Base-by-base conservation (phyloP, 352 stramenopile species). In the Phytophthora brassicae region DNA sequence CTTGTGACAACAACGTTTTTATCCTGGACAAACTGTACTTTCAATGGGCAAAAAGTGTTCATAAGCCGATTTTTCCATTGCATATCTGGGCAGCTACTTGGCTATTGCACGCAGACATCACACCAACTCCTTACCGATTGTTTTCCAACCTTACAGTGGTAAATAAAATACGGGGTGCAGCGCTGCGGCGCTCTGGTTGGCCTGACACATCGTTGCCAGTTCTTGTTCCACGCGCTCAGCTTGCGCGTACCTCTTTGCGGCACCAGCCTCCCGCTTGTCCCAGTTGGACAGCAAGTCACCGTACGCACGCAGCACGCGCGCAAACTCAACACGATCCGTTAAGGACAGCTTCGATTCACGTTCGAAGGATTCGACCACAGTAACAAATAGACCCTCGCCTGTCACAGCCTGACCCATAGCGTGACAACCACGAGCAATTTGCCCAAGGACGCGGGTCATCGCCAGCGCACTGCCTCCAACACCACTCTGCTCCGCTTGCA, bases 341-440 rank as follows among this genome's bases (percentile, higher is more conserved):
- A 68, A 48, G 23, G 75, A 86, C 51, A 92, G 47, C 20, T 70
- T 69, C 3, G 50, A 14, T 49, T 88, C 81, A 35, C 86, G 86
- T 56, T 88, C 83, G 46, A 86, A 90, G 31, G 83, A 62, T 56
- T 92, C 79, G 26, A 90, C 58, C 4, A 86, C 83, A 7, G 75
- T 86, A 54, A 82, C 79, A 69, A 88, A 88, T 8, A 92, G 52
- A 2, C 80, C 83, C 62, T 92, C 83, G 43, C 77, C 83, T 11
- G 80, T 88, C 49, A 92, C 83, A 39, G 83, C 80, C 60, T 92
- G 83, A 14, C 75, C 78, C 20, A 88, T 66, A 0, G 42, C 49
- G 50, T 92, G 83, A 57, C 79, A 89, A 16, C 76, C 83, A n/a
- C 72, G 70, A 0, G 83, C 83, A 51, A 92, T 88, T 47, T 86